Conservation (phyloP, 768 basidiomycete species). For the Macrocybe gigantea region DNA sequence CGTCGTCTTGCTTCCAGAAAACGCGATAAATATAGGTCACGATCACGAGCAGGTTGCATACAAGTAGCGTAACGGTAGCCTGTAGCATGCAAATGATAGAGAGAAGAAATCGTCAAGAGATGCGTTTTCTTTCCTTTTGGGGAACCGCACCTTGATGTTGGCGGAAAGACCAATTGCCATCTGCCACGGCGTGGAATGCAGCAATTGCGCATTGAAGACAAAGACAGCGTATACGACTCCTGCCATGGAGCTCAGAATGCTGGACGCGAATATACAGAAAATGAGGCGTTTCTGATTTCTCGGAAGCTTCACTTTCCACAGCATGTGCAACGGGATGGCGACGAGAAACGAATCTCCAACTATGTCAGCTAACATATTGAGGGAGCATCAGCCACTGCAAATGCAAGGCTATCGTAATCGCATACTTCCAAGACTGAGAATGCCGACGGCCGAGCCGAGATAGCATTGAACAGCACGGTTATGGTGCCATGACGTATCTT, state of each 20-base stretch:
- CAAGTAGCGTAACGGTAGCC: conserved; percentile 10
- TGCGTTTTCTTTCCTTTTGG: too few species aligned
- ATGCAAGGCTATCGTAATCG: neutral
- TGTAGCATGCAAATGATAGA: neutral
- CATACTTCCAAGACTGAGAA: conserved; percentile 6
- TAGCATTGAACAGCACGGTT: neutral
- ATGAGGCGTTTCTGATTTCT: conserved; percentile 13
- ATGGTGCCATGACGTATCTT: neutral
- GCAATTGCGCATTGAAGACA: conserved; percentile 8
- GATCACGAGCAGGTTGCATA: conserved; percentile 17
- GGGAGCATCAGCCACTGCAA: neutral
- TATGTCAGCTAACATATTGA: conserved; percentile 11
- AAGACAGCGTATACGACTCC: conserved; percentile 13
- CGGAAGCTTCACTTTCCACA: conserved; percentile 15
- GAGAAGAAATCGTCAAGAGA: too few species aligned
- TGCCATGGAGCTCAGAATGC: conserved; percentile 11
- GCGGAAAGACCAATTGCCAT: conserved; percentile 2
- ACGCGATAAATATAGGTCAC: conserved; percentile 18
- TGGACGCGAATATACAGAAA: conserved; percentile 16
- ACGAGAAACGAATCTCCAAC: conserved; percentile 18
- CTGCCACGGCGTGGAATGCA: neutral
- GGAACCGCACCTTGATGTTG: conserved; percentile 13
- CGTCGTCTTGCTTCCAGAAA: conserved; percentile 13
- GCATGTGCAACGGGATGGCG: conserved; percentile 15
- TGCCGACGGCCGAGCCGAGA: conserved; percentile 2